Evolutionary conservation across 495 filamentous ascomycete genomes (phyloP).

Genomic region (Opeltia flavorubescens): DNA sequence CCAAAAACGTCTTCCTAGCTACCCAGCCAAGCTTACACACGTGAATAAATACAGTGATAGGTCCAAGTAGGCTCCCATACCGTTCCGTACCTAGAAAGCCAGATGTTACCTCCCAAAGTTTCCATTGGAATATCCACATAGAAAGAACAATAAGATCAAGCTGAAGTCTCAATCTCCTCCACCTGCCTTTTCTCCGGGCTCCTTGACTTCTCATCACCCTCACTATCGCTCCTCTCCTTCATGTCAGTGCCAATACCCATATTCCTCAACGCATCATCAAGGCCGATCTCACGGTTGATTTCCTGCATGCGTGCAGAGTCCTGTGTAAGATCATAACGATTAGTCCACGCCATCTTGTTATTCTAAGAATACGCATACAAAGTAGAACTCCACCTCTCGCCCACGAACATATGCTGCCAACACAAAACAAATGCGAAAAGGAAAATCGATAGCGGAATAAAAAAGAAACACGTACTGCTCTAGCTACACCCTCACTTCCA

Average conservation of each 20-base stretch:
- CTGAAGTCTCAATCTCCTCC: too few relatives aligned
- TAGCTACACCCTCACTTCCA: constrained; percentile 10
- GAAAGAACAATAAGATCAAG: too few relatives aligned
- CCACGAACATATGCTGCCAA: neutral
- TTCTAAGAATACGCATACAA: too few relatives aligned
- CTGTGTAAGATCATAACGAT: constrained; percentile 51
- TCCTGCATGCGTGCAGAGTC: constrained; percentile 59
- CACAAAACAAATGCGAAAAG: neutral
- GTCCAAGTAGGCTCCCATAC: too few relatives aligned
- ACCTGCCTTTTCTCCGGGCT: neutral
- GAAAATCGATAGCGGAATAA: neutral
- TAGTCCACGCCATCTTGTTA: too few relatives aligned
- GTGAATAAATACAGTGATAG: too few relatives aligned
- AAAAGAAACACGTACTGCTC: constrained; percentile 22
- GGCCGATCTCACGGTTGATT: constrained; percentile 58
- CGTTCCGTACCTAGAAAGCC: too few relatives aligned
- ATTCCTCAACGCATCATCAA: constrained; percentile 21
- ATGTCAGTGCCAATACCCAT: constrained; percentile 1
- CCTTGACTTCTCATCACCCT: neutral
- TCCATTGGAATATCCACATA: too few relatives aligned
- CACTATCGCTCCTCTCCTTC: neutral
- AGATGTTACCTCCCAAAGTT: too few relatives aligned
- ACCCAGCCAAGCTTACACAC: too few relatives aligned
- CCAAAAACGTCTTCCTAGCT: too few relatives aligned
- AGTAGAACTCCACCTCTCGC: constrained; percentile 54